phyloP scores from a whole-genome alignment of 352 stramenopile species.

The Pelagophyceae sp. region DNA sequence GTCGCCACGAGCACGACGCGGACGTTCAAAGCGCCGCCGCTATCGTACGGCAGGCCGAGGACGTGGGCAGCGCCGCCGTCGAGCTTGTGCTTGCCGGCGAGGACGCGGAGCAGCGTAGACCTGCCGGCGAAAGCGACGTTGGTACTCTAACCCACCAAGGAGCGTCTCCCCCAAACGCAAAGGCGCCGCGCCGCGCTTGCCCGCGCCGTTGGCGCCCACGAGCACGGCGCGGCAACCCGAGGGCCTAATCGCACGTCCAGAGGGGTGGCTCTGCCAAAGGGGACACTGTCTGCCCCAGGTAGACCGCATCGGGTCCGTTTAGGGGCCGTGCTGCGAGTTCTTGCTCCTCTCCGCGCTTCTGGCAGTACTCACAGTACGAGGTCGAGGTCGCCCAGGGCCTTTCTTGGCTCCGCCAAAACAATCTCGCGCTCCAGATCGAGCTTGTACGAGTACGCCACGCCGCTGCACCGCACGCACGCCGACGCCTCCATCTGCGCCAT shows the following conservation, averaged over 20 bases:
- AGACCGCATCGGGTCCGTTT: too few relatives aligned
- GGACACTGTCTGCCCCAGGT: too few relatives aligned
- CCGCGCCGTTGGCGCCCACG: background rate
- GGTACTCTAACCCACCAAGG: too few relatives aligned
- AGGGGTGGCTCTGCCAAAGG: too few relatives aligned
- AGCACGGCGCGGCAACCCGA: background rate
- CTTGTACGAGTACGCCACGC: background rate
- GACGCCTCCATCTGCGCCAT: too few relatives aligned
- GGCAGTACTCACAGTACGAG: too few relatives aligned
- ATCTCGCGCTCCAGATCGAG: background rate
- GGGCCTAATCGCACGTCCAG: background rate
- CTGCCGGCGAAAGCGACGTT: too few relatives aligned
- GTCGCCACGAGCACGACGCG: constrained; percentile 55
- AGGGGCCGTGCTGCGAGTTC: too few relatives aligned
- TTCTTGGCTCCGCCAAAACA: background rate
- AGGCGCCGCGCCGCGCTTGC: background rate
- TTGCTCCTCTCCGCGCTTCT: too few relatives aligned
- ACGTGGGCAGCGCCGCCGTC: constrained; percentile 32
- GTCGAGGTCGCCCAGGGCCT: too few relatives aligned
- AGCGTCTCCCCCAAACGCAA: too few relatives aligned
- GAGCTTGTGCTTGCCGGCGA: constrained; percentile 64
- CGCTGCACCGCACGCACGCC: background rate
- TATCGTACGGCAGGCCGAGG: constrained; percentile 58
- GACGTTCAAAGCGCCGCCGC: constrained; percentile 59
- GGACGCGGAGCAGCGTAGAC: constrained; percentile 65